These are phyloP conservation scores for Psidium guajava DNA, from an alignment of 345 rosid species.

Conservation along the genomic window DNA sequence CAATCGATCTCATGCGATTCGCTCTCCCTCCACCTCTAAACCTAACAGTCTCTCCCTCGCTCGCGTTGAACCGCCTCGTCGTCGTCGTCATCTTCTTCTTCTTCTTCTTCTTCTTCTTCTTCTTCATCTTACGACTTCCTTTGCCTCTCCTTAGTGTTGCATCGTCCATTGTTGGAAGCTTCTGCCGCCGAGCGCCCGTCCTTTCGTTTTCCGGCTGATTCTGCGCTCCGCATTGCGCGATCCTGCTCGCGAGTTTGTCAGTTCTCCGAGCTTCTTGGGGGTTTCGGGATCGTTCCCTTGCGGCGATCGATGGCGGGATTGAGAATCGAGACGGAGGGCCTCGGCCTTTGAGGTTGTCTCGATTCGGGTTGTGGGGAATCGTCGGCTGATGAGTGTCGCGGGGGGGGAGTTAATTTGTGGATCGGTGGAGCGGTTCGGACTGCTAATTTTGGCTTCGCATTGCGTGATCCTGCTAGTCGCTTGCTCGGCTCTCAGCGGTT, in stretches of 20 bases:
- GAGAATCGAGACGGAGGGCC: background rate
- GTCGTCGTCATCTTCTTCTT: background rate
- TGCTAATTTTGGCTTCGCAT: background rate
- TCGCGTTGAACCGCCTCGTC: background rate
- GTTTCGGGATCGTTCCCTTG: background rate
- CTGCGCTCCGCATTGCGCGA: background rate
- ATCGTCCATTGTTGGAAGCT: background rate
- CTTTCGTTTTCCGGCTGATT: background rate
- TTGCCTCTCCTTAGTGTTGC: background rate
- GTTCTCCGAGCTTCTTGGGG: background rate
- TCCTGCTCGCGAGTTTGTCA: background rate
- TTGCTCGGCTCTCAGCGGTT: background rate
- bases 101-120: background rate
- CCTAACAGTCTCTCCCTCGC: slow-evolving; percentile 1
- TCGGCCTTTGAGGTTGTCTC: background rate
- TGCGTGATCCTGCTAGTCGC: background rate
- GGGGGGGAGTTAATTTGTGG: background rate
- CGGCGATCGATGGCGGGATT: background rate
- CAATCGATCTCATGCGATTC: background rate
- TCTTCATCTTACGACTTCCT: background rate
- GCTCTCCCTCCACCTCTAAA: background rate
- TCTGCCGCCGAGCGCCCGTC: background rate
- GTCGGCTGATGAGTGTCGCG: background rate
- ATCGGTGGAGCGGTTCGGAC: background rate
- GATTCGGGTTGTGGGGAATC: background rate